phyloP scores from a whole-genome alignment of 495 filamentous ascomycete genomes.

The Penicillium riverlandense region DNA sequence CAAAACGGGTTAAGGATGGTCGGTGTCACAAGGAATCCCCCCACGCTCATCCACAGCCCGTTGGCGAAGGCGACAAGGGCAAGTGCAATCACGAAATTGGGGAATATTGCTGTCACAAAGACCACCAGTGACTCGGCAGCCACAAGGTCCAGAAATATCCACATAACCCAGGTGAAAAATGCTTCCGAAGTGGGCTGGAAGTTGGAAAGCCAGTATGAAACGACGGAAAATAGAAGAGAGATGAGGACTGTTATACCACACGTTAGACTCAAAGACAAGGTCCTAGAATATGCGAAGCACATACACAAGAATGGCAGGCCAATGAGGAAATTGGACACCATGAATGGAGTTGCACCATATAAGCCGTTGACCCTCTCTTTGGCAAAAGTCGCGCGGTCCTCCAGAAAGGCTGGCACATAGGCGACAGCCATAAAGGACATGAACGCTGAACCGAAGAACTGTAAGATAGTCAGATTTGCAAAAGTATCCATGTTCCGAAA shows the following conservation, averaged over 20 bases:
- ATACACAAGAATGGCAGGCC: conserved; percentile 67
- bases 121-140: conserved; percentile 78
- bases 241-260: conserved; percentile 47
- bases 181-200: conserved; percentile 57
- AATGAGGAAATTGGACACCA: conserved; percentile 73
- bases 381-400: conserved; percentile 64
- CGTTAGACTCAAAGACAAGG: not conserved
- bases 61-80: conserved; percentile 76
- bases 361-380: conserved; percentile 81
- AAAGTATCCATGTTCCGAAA: not conserved
- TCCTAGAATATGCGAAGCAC: not conserved
- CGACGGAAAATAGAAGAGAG: conserved; percentile 61
- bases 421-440: conserved; percentile 91
- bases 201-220: conserved; percentile 75
- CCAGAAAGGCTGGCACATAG: conserved; percentile 74
- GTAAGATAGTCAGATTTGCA: not conserved
- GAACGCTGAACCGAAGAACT: conserved; percentile 75
- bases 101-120: conserved; percentile 61
- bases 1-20: conserved; percentile 71
- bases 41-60: conserved; percentile 79
- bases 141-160: conserved; percentile 78
- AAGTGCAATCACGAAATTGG: conserved; percentile 69
- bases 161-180: conserved; percentile 78
- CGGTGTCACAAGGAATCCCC: conserved; percentile 70
- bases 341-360: conserved; percentile 64